Percentiles rank a stretch among this genome's conserved stretches.
Conservation (phyloP, 2,329 filamentous ascomycete species). For the Hypoxylon sp. region DNA sequence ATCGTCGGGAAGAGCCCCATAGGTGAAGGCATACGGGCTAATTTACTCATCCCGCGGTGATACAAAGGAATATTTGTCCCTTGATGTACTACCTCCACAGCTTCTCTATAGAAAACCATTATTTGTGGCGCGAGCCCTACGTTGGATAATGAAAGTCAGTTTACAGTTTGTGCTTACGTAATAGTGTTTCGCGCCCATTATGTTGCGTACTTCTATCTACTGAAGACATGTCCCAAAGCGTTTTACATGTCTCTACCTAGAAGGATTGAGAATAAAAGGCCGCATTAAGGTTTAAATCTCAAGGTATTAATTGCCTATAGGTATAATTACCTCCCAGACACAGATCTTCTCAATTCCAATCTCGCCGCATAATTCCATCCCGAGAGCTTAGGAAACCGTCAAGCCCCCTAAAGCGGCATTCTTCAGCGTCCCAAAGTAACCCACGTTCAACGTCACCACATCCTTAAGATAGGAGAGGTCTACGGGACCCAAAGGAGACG, state of each 20-base stretch:
- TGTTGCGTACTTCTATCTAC: background rate
- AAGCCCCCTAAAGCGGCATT: constrained; percentile 42
- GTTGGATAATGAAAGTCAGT: too few species aligned
- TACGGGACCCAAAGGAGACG: constrained; percentile 35
- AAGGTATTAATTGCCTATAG: background rate
- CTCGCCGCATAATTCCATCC: background rate
- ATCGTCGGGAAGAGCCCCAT: too few species aligned
- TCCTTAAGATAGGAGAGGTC: constrained; percentile 45
- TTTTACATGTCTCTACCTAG: background rate
- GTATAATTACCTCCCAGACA: background rate
- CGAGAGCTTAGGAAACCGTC: constrained; percentile 39
- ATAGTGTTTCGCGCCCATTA: background rate
- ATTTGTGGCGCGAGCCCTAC: too few species aligned
- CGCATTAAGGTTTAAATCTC: background rate
- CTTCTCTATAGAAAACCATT: too few species aligned
- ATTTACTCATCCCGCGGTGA: too few species aligned
- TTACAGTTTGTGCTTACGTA: too few species aligned
- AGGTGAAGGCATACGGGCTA: too few species aligned
- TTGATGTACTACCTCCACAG: too few species aligned
- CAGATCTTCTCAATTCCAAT: background rate
- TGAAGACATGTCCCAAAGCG: too few species aligned
- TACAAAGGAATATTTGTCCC: too few species aligned
- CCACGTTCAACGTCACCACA: constrained; percentile 46
- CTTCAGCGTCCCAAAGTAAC: constrained; percentile 45
- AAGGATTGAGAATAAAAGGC: background rate